Conservation (phyloP, 345 rosid species). For the Heritiera fomes region DNA sequence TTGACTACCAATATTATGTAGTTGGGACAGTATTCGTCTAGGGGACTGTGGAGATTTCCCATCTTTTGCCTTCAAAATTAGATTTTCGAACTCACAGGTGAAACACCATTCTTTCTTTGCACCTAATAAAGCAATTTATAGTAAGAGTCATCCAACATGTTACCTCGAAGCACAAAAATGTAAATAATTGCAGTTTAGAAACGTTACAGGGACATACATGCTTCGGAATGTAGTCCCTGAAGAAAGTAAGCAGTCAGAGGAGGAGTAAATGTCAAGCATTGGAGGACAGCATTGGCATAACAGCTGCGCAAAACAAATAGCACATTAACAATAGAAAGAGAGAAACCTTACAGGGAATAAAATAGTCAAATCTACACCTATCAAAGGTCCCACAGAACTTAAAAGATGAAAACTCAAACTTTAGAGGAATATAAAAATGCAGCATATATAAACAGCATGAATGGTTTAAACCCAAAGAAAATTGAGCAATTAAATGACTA, state of each 20-base stretch:
- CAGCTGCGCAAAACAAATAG: constrained; percentile 66
- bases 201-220: constrained; percentile 52
- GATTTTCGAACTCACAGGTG: constrained; percentile 80
- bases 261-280: constrained; percentile 91
- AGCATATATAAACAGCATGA: constrained; percentile 12
- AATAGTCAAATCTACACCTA: not conserved
- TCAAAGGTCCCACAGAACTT: not conserved
- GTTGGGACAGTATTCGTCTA: constrained; percentile 61
- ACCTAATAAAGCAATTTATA: constrained; percentile 47
- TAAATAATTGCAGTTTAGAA: constrained; percentile 13
- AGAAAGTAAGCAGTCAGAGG: constrained; percentile 85
- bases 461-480: not conserved
- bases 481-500: not conserved
- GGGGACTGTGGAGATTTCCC: constrained; percentile 76
- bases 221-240: constrained; percentile 78
- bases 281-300: constrained; percentile 92
- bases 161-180: constrained; percentile 20
- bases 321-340: constrained; percentile 2
- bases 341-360: not conserved
- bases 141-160: constrained; percentile 17
- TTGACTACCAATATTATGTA: constrained; percentile 67
- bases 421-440: not conserved
- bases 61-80: constrained; percentile 73
- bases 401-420: not conserved
- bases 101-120: constrained; percentile 77